These are phyloP conservation scores for Coemansia sp. DNA, from an alignment of 192 early-diverging fungal species.

Conservation along the genomic window DNA sequence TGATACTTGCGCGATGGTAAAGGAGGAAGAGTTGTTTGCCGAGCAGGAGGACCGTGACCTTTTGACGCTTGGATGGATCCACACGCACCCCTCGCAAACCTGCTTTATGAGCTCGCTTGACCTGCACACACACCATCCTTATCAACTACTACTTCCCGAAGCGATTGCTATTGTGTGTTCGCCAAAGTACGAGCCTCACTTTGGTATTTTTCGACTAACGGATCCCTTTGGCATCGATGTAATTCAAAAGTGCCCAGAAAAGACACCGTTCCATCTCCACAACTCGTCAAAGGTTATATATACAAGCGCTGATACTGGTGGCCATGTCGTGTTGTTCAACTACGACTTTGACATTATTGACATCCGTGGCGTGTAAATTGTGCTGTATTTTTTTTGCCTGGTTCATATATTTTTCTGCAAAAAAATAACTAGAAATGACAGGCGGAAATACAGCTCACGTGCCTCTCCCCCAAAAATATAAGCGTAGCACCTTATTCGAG, in stretches of 20 bases:
- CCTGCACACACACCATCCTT: conserved; percentile 88
- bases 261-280: conserved; percentile 82
- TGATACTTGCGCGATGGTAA: conserved; percentile 78
- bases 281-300: conserved; percentile 40
- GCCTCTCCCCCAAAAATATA: conserved; percentile 4
- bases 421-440: too few species aligned
- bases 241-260: conserved; percentile 70
- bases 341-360: conserved; percentile 56
- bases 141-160: conserved; percentile 88
- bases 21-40: conserved; percentile 83
- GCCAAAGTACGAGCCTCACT: conserved; percentile 67
- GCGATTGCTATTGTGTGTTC: conserved; percentile 91
- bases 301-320: conserved; percentile 41
- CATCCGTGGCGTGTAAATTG: conserved; percentile 23
- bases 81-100: conserved; percentile 91
- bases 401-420: too few species aligned
- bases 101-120: conserved; percentile 94
- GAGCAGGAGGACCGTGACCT: conserved; percentile 73
- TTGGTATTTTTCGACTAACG: conserved; percentile 84
- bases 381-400: too few species aligned
- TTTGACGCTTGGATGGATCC: conserved; percentile 88
- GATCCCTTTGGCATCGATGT: conserved; percentile 81
- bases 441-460: not conserved
- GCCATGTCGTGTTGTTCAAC: conserved; percentile 43
- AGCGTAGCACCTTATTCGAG: not conserved